These are phyloP conservation scores for Ascochyta pisi DNA, from an alignment of 2,329 filamentous ascomycete species.

Conservation along the genomic window DNA sequence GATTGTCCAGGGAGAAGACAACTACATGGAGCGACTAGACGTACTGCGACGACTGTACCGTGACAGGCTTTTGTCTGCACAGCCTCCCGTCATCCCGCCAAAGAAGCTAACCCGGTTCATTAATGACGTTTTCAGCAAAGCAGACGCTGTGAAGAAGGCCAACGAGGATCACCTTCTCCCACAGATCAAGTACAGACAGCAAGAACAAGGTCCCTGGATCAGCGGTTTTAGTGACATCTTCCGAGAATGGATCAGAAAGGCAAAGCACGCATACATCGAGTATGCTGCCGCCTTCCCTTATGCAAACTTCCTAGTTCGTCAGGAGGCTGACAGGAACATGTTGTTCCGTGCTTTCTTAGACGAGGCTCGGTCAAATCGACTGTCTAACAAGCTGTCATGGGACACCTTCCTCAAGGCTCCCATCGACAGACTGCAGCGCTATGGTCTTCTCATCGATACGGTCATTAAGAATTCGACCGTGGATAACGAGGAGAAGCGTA, in stretches of 20 bases:
- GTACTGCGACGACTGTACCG: slow-evolving; percentile 85
- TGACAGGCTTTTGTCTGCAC: slow-evolving; percentile 74
- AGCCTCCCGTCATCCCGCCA: slow-evolving; percentile 81
- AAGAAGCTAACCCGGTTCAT: slow-evolving; percentile 82
- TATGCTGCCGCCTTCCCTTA: slow-evolving; percentile 89
- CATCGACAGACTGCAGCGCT: slow-evolving; percentile 90
- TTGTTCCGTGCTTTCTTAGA: slow-evolving; percentile 88
- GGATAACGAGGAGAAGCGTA: slow-evolving; percentile 89
- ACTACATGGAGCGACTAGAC: slow-evolving; percentile 87
- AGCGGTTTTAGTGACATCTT: slow-evolving; percentile 96
- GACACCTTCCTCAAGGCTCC: slow-evolving; percentile 93
- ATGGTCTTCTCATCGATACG: slow-evolving; percentile 80
- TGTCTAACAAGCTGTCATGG: slow-evolving; percentile 86
- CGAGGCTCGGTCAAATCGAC: slow-evolving; percentile 76
- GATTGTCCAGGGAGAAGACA: slow-evolving; percentile 90
- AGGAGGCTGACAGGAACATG: slow-evolving; percentile 83
- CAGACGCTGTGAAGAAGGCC: slow-evolving; percentile 85
- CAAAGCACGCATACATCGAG: slow-evolving; percentile 84
- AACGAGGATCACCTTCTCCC: slow-evolving; percentile 93
- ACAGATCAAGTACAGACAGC: slow-evolving; percentile 94
- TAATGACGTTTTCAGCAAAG: slow-evolving; percentile 84
- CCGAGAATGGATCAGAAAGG: slow-evolving; percentile 97
- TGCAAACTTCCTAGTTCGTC: slow-evolving; percentile 81
- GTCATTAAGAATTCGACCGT: slow-evolving; percentile 83
- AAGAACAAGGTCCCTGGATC: slow-evolving; percentile 95